phyloP scores from a whole-genome alignment of 768 basidiomycete genomes.

The Clavulina sp. region DNA sequence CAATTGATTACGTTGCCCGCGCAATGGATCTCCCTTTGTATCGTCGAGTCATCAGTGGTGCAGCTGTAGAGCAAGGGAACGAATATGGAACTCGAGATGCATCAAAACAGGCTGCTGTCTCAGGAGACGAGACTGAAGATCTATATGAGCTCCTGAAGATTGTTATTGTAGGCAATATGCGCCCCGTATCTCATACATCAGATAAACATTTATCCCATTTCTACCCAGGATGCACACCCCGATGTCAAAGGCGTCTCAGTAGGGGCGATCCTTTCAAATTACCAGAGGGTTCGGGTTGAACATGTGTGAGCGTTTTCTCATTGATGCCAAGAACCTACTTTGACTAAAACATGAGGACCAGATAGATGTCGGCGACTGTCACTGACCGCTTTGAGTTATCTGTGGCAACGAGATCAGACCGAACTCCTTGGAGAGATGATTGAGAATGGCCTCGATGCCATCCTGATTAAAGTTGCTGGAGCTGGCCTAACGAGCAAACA shows the following conservation, averaged over 20 bases:
- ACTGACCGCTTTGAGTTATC: conserved; percentile 64
- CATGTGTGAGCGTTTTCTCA: conserved; percentile 47
- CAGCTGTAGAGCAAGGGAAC: conserved; percentile 57
- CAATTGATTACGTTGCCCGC: conserved; percentile 67
- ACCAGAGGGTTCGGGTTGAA: conserved; percentile 91
- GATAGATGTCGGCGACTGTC: conserved; percentile 65
- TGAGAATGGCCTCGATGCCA: conserved; percentile 51
- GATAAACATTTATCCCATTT: background rate
- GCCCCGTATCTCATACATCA: background rate
- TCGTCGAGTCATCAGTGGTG: conserved; percentile 62
- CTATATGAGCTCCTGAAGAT: conserved; percentile 49
- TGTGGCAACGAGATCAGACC: conserved; percentile 89
- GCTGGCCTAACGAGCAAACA: conserved; percentile 67
- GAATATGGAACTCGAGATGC: conserved; percentile 64
- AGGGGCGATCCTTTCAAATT: conserved; percentile 93
- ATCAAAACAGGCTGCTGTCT: conserved; percentile 26
- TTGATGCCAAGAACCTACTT: conserved; percentile 3
- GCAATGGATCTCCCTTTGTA: conserved; percentile 79
- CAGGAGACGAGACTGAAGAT: conserved; percentile 94
- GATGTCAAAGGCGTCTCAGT: conserved; percentile 77
- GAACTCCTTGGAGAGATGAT: conserved; percentile 81
- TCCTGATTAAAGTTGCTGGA: conserved; percentile 92
- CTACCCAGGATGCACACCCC: conserved; percentile 47
- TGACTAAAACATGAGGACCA: background rate
- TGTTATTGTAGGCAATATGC: conserved; percentile 31